phyloP scores from a whole-genome alignment of 2,329 filamentous ascomycete species.

The Neofusicoccum umdonicola region DNA sequence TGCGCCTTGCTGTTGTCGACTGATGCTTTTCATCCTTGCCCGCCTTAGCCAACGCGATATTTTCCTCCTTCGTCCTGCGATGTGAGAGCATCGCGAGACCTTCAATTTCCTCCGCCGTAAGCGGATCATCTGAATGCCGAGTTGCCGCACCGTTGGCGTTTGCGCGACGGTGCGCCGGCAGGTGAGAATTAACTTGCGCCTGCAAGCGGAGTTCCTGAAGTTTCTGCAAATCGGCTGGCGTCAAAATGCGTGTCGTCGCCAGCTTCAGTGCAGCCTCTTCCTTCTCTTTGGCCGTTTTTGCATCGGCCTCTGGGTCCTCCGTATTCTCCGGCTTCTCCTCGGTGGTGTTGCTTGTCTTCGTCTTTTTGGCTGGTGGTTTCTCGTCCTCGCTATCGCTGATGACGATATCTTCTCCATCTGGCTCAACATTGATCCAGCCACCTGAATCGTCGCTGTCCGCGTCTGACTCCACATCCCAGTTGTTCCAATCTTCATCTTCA shows the following conservation, averaged over 20 bases:
- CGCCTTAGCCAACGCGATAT: slow-evolving; percentile 76
- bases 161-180: slow-evolving; percentile 47
- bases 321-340: slow-evolving; percentile 42
- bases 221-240: slow-evolving; percentile 92
- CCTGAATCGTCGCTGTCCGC: slow-evolving; percentile 68
- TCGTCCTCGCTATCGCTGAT: slow-evolving; percentile 73
- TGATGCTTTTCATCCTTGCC: slow-evolving; percentile 83
- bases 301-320: slow-evolving; percentile 44
- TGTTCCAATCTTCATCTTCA: slow-evolving; percentile 57
- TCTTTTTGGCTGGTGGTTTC: slow-evolving; percentile 64
- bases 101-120: slow-evolving; percentile 91
- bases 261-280: slow-evolving; percentile 59
- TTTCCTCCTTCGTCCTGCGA: slow-evolving; percentile 87
- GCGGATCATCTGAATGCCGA: slow-evolving; percentile 78
- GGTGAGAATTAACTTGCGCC: slow-evolving; percentile 65
- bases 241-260: slow-evolving; percentile 91
- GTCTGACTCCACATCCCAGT: slow-evolving; percentile 62
- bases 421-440: slow-evolving; percentile 89
- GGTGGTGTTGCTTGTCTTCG: slow-evolving; percentile 47
- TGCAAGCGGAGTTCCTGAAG: slow-evolving; percentile 80
- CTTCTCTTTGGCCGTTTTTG: slow-evolving; percentile 30
- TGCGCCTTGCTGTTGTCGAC: slow-evolving; percentile 77
- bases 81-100: slow-evolving; percentile 73
- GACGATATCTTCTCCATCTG: slow-evolving; percentile 73
- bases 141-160: slow-evolving; percentile 36